These are phyloP conservation scores for Chaetomium fimeti DNA, from an alignment of 495 filamentous ascomycete genomes.

Conservation along the genomic window DNA sequence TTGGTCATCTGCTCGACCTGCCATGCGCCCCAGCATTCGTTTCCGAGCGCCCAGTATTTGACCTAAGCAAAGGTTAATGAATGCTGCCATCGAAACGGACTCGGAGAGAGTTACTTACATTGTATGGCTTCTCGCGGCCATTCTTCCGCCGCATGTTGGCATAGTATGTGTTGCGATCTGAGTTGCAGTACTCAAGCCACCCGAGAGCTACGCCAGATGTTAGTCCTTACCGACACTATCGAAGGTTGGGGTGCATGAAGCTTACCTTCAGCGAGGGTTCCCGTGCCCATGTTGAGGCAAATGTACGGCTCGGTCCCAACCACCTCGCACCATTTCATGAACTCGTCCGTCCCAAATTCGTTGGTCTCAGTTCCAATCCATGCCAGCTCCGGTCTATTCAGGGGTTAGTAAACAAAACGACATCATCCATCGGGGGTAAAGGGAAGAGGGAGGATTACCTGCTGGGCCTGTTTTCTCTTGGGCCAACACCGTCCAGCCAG, in stretches of 20 bases:
- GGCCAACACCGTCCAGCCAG: slow-evolving; percentile 77
- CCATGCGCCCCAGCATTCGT: slow-evolving; percentile 79
- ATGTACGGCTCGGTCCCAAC: slow-evolving; percentile 70
- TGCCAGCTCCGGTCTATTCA: slow-evolving; percentile 59
- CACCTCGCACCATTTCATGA: slow-evolving; percentile 72
- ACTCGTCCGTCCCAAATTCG: slow-evolving; percentile 79
- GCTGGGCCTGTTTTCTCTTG: slow-evolving; percentile 61
- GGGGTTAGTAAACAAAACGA: neutral
- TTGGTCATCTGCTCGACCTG: slow-evolving; percentile 73
- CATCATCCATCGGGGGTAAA: neutral
- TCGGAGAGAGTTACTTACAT: slow-evolving; percentile 39
- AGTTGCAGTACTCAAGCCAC: slow-evolving; percentile 83
- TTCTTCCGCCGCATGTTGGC: slow-evolving; percentile 72
- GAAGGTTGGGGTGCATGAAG: neutral
- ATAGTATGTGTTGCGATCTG: slow-evolving; percentile 68
- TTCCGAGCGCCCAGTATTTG: slow-evolving; percentile 62
- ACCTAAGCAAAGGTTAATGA: neutral
- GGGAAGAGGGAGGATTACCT: slow-evolving; percentile 31
- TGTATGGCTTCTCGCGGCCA: slow-evolving; percentile 69
- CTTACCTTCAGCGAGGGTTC: slow-evolving; percentile 63
- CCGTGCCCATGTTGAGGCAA: slow-evolving; percentile 71
- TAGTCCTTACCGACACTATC: neutral
- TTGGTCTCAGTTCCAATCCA: slow-evolving; percentile 75
- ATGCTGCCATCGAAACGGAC: neutral
- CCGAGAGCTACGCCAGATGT: slow-evolving; percentile 48